Evolutionary conservation across 2,329 filamentous ascomycete species (phyloP), one percentile per base, ranked within the genome.

Genomic region (Scleromitrula shiraiana): DNA sequence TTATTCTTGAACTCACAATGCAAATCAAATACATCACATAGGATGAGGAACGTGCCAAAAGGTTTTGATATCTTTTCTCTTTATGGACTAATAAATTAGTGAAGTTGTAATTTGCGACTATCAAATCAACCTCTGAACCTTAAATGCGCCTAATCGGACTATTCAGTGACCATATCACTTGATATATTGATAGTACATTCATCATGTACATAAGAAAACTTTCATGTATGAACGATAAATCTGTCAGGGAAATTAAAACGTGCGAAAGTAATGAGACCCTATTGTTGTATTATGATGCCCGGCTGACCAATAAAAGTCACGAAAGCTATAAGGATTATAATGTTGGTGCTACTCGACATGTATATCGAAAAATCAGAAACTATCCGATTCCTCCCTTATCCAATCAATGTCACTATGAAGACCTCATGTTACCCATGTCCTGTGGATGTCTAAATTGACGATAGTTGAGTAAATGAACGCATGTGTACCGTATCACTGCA

Each of bases 251-350:
- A 23, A 36, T 20, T 30, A n/a, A 42, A 38, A 48, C 45, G 45
- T 48, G 45, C 22, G 45, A 42, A 36, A 35, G 38, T 27, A 32
- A 33, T 22, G 45, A 23, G 45, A 48, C 45, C 23, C 19, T 14
- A 42, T 48, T 42, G 45, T 42, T 9, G 38, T 27, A 27, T 42
- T 24, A 23, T 24, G 19, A 24, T 14, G 10, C 35, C 23, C 35
- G 35, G 20, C 35, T 22, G 35, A 38, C 20, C 10, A 38, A 22
- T 38, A 6, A 12, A 6, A 29, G 7, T 29, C 26, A 12, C 26
- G 12, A 29, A 29, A 29, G n/a, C n/a, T n/a, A n/a, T n/a, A n/a
- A n/a, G n/a, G n/a, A n/a, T n/a, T n/a, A n/a, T n/a, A n/a, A n/a
- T n/a, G n/a, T n/a, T n/a, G n/a, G n/a, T n/a, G n/a, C n/a, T n/a